Conservation (phyloP, 169 alveolate genomes). For the Cryptosporidium ubiquitum region DNA sequence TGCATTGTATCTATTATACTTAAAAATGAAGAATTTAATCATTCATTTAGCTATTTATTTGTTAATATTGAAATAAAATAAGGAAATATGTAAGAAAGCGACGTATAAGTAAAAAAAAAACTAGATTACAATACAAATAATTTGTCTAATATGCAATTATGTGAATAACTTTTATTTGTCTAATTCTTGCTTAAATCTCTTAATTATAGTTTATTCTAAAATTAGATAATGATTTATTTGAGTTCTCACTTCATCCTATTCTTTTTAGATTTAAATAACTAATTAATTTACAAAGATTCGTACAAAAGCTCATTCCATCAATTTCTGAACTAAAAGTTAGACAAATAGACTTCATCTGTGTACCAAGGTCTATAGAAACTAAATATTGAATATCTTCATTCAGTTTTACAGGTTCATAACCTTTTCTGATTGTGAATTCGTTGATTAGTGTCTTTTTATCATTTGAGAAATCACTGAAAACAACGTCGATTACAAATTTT, state of each 20-base stretch:
- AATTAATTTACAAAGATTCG: not conserved
- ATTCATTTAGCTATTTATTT: not conserved
- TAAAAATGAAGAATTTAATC: no score
- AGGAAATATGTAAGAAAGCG: not conserved
- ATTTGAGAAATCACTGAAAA: slow-evolving; percentile 1
- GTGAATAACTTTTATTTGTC: no score
- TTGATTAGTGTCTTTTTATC: not conserved
- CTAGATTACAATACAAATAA: no score
- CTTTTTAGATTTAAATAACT: not conserved
- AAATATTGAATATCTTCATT: slow-evolving; percentile 1
- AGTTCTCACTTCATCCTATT: not conserved
- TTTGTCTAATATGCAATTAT: no score
- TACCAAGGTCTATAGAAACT: slow-evolving; percentile 46
- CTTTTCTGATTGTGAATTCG: slow-evolving; percentile 1
- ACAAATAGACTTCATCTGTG: slow-evolving; percentile 9
- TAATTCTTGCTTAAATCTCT: not conserved
- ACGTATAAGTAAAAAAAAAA: no score
- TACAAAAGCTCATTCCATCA: slow-evolving; percentile 29
- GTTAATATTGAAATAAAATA: not conserved
- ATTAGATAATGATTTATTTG: not conserved
- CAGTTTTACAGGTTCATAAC: slow-evolving; percentile 53
- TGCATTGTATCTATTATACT: not conserved
- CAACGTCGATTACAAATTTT: slow-evolving; percentile 22
- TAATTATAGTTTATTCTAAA: no score
- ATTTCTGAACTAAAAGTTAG: slow-evolving; percentile 2